phyloP scores from a whole-genome alignment of 768 basidiomycete species.

The Naematelia aurantialba region DNA sequence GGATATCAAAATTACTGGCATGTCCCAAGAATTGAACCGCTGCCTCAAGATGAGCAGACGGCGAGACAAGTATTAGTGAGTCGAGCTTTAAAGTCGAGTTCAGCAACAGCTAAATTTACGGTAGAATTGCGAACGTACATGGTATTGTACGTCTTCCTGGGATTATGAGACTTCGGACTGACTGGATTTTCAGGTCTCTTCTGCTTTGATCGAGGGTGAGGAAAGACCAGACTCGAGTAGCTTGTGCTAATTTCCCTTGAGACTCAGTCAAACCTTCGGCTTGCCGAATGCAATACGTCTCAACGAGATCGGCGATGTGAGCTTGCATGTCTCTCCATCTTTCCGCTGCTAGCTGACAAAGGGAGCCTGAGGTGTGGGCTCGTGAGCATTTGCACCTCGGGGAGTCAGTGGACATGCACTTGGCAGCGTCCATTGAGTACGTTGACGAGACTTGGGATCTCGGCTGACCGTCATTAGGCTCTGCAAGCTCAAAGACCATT shows the following conservation, averaged over 20 bases:
- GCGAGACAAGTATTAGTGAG: slow-evolving; percentile 31
- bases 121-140: slow-evolving; percentile 32
- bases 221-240: not conserved
- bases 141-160: slow-evolving; percentile 25
- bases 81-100: not conserved
- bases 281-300: slow-evolving; percentile 20
- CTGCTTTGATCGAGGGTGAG: slow-evolving; percentile 33
- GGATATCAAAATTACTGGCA: slow-evolving; percentile 35
- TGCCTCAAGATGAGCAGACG: slow-evolving; percentile 24
- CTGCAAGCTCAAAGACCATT: slow-evolving; percentile 35
- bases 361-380: slow-evolving; percentile 27
- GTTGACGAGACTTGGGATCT: not conserved
- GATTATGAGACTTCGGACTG: not conserved
- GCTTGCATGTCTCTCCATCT: too few relatives aligned
- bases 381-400: slow-evolving; percentile 26
- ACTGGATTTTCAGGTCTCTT: slow-evolving; percentile 20
- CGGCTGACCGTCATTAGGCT: slow-evolving; percentile 12
- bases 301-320: slow-evolving; percentile 25
- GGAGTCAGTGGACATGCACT: slow-evolving; percentile 26
- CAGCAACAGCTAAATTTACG: not conserved
- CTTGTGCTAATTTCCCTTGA: not conserved
- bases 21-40: slow-evolving; percentile 15
- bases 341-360: not conserved
- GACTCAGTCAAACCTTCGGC: slow-evolving; percentile 16
- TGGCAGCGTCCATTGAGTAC: slow-evolving; percentile 28